phyloP scores from a whole-genome alignment of 345 rosid genomes.

The Mallotus nudiflorus region DNA sequence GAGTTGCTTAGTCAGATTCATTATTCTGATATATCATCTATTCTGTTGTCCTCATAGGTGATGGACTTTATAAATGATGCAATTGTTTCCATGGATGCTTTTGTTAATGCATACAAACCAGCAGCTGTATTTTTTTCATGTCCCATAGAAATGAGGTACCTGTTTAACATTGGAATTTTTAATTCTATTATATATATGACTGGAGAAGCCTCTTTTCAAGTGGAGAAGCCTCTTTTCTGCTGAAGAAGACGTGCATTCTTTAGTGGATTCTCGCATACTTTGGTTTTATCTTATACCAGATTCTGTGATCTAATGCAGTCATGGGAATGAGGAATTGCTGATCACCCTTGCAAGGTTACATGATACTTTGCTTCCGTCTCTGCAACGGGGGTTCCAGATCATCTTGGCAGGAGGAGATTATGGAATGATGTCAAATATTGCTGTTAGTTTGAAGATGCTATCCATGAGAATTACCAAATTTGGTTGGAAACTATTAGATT shows the following conservation, averaged over 20 bases:
- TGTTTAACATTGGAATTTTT: constrained; percentile 16
- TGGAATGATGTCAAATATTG: constrained; percentile 44
- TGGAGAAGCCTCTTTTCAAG: constrained; percentile 1
- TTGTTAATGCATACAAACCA: constrained; percentile 61
- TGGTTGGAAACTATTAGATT: constrained; percentile 78
- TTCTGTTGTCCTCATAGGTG: constrained; percentile 48
- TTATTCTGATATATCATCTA: not conserved
- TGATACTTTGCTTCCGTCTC: constrained; percentile 81
- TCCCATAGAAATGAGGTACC: constrained; percentile 76
- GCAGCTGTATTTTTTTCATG: constrained; percentile 68
- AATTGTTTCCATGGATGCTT: constrained; percentile 81
- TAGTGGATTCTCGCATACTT: not conserved
- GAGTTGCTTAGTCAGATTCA: not conserved
- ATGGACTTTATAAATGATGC: constrained; percentile 98
- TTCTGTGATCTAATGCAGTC: constrained; percentile 47
- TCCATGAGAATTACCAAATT: constrained; percentile 61
- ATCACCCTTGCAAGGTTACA: constrained; percentile 63
- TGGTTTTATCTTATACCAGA: constrained; percentile 20
- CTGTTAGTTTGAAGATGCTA: constrained; percentile 68
- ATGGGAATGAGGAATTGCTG: constrained; percentile 81
- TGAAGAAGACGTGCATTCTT: not conserved
- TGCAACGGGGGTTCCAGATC: constrained; percentile 57
- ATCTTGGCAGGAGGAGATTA: constrained; percentile 47
- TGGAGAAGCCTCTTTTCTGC: not conserved
- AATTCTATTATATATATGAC: not conserved